Evolutionary conservation across 345 rosid genomes (phyloP), one percentile per base, ranked within the genome.

Genomic region (Hibiscus tridactylites): DNA sequence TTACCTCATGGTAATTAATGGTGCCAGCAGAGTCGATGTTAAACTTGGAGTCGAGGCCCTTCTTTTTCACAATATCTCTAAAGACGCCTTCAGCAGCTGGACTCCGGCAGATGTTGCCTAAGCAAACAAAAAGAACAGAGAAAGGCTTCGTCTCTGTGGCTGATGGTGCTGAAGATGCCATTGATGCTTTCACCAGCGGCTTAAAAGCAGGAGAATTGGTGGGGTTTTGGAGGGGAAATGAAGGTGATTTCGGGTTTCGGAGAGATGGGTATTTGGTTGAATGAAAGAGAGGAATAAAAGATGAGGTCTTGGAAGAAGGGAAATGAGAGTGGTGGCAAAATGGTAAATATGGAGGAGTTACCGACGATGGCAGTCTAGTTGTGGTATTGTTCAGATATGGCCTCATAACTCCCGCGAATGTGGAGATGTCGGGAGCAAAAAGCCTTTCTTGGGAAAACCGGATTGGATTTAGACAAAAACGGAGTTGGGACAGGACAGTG

Each of bases 41-140:
- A 85, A 94, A 91, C 37, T 81, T 78, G 69, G 91, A 87, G 19
- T 84, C 90, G 11, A 90, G 83, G 28, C 89, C 87, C 83, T 88
- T 83, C 80, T 84, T 90, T 70, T 83, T 89, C 46, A 95, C 97
- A 60, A 90, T 75, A 70, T 90, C 91, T 56, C 81, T 88, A 11
- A 95, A 90, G 66, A 95, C 97, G 50, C 92, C 97, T 87, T 95
- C 99, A 3, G 99, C 99, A 67, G 97, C 96, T 63, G 97, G 99
- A 77, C 99, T 95, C 29, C 97, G 84, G 73, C 97, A 94, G 62
- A 90, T 94, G 80, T 94, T 91, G 37, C 99, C 99, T 2, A 88
- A 83, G 77, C 97, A 94, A 39, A 88, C 99, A 64, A 94, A 94
- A 37, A 91, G 89, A 62, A 95, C 96, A 49, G 96, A 83, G 78